Evolutionary conservation across 805 yeast genomes (phyloP).

Genomic region (Lachancea lanzarotensis): DNA sequence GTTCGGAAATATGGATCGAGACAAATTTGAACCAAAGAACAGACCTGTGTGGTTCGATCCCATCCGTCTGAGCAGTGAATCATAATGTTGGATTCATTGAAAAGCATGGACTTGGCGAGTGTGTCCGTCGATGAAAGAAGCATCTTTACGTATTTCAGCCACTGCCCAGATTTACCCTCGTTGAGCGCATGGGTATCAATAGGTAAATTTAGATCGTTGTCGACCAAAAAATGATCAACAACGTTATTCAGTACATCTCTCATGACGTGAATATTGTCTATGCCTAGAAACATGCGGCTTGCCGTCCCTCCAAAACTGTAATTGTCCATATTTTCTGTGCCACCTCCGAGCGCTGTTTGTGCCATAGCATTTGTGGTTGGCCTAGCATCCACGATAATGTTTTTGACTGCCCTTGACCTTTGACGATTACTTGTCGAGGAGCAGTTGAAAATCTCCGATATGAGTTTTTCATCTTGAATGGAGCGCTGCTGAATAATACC

Average conservation of each 20-base stretch:
- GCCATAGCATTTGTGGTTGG: constrained; percentile 95
- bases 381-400: constrained; percentile 82
- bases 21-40: constrained; percentile 77
- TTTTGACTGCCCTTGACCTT: constrained; percentile 34
- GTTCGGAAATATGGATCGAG: constrained; percentile 89
- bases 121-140: constrained; percentile 71
- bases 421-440: constrained; percentile 36
- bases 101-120: constrained; percentile 72
- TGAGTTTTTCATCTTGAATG: constrained; percentile 81
- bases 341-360: constrained; percentile 96
- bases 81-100: constrained; percentile 73
- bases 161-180: constrained; percentile 48
- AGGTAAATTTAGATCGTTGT: constrained; percentile 54
- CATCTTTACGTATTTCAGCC: constrained; percentile 69
- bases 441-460: constrained; percentile 64
- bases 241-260: constrained; percentile 70
- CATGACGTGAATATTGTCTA: constrained; percentile 94
- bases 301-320: constrained; percentile 52
- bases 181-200: constrained; percentile 51
- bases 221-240: constrained; percentile 49
- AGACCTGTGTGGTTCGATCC: constrained; percentile 92
- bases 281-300: constrained; percentile 72
- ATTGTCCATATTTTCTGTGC: constrained; percentile 87
- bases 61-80: constrained; percentile 98
- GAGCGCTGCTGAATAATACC: constrained; percentile 85